Base-by-base conservation (phyloP, 2,329 filamentous ascomycete species). In the Aureobasidium sp. region DNA sequence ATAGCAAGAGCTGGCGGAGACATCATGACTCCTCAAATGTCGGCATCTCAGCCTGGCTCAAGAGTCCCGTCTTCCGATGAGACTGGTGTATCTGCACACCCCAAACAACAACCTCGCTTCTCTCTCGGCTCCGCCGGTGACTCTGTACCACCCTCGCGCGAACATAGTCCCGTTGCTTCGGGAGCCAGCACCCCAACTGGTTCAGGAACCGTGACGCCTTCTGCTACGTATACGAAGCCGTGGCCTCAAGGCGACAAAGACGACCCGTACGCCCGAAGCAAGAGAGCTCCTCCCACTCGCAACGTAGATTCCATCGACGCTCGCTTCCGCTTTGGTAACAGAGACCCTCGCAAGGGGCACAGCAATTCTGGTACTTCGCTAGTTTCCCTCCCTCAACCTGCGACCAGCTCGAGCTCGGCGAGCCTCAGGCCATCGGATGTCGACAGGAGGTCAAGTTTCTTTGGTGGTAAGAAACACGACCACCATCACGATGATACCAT, bases 231-330 rank as follows among this genome's bases (percentile, higher is more conserved):
- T 37, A 50, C 55, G 66, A 90, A 88, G 67, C 87, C 90, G 0
- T 88, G 90, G 65, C 91, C 91, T 4, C 82, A 85, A 21, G 90
- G 89, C 30, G 91, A 95, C 63, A 81, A 79, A 55, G 89, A 96
- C 70, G 91, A 96, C 68, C 91, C 91, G 1, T 96, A 96, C 70
- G 86, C 90, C n/a, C 89, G 90, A 64, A 86, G 84, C 67, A 91
- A 88, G 68, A 86, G 91, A 57, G 84, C 85, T 2, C 86, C 88
- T 1, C 90, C 88, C 66, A 78, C 81, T 30, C 84, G 82, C 65
- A 85, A 86, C 65, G 76, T 86, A 4, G 82, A 83, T 50, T 80
- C 85, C 36, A 81, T 96, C 48, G 91, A 96, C 68, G 82, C 88
- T 7, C 83, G 91, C 66, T 97, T 96, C 67, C 86, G 95, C 61